Percentiles rank a stretch among this genome's conserved stretches.
These are phyloP conservation scores for Bipolaris victoriae DNA, from an alignment of 2,329 filamentous ascomycete species.

Conservation along the genomic window DNA sequence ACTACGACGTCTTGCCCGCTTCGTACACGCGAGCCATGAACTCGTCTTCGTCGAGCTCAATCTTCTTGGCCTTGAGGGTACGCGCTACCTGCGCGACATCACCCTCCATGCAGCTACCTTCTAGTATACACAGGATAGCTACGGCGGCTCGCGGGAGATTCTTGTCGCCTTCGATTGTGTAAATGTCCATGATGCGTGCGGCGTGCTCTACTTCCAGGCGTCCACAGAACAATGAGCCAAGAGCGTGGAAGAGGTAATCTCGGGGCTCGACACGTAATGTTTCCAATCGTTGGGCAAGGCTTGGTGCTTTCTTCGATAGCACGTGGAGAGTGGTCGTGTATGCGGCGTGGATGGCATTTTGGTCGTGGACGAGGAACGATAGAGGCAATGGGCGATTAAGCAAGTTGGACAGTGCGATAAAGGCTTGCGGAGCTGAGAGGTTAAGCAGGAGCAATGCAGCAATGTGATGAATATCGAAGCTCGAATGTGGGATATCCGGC, in stretches of 20 bases:
- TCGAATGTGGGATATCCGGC: conserved; percentile 75
- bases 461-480: conserved; percentile 74
- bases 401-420: conserved; percentile 75
- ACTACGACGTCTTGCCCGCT: conserved; percentile 37
- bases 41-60: conserved; percentile 33
- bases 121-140: conserved; percentile 64
- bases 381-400: conserved; percentile 77
- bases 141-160: conserved; percentile 74
- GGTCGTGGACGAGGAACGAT: conserved; percentile 75
- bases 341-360: conserved; percentile 69
- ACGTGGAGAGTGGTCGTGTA: conserved; percentile 73
- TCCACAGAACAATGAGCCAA: conserved; percentile 65
- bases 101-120: conserved; percentile 51
- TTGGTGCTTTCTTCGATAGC: conserved; percentile 67
- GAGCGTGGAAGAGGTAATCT: conserved; percentile 65
- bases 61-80: conserved; percentile 22
- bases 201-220: conserved; percentile 73
- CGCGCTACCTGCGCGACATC: conserved; percentile 36
- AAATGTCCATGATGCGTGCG: conserved; percentile 79
- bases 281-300: conserved; percentile 67
- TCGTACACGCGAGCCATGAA: conserved; percentile 46
- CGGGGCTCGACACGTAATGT: conserved; percentile 50
- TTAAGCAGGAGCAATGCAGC: conserved; percentile 77
- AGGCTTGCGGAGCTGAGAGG: conserved; percentile 68
- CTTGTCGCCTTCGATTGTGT: conserved; percentile 80